Evolutionary conservation across 2,329 filamentous ascomycete species (phyloP).

Genomic region (Calonectria pauciramosa): DNA sequence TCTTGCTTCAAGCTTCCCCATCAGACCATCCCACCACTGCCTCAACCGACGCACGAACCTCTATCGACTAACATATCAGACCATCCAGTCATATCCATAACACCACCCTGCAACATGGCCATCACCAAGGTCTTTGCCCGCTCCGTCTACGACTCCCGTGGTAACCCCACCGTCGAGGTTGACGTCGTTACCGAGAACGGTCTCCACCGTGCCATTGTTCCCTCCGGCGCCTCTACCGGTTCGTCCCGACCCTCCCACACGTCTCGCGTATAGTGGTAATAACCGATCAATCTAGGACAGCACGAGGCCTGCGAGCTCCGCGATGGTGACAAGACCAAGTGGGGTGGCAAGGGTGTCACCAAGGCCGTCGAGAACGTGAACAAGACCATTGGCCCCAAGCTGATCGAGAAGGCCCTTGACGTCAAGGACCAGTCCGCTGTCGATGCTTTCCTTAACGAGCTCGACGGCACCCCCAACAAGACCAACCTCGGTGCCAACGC

Average conservation of each 20-base stretch:
- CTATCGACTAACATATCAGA: constrained; percentile 39
- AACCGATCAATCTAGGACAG: constrained; percentile 71
- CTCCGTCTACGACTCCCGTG: constrained; percentile 98
- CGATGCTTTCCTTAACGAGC: constrained; percentile 87
- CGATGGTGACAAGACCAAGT: constrained; percentile 89
- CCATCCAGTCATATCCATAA: constrained; percentile 35
- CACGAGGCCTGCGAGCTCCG: constrained; percentile 94
- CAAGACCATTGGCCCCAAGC: constrained; percentile 80
- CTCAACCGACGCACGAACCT: constrained; percentile 30
- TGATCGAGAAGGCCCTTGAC: constrained; percentile 87
- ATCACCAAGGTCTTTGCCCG: constrained; percentile 93
- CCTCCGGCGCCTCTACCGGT: constrained; percentile 96
- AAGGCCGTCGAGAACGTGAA: constrained; percentile 92
- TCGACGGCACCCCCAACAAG: constrained; percentile 90
- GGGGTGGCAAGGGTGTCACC: constrained; percentile 88
- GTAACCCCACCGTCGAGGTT: constrained; percentile 98
- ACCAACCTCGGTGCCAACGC: constrained; percentile 90
- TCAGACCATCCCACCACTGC: constrained; percentile 28
- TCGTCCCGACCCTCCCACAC: constrained; percentile 54
- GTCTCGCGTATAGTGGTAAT: constrained; percentile 42
- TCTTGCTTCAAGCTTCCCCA: constrained; percentile 21
- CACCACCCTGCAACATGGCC: constrained; percentile 75
- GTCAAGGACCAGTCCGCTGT: constrained; percentile 89
- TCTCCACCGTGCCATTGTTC: constrained; percentile 97
- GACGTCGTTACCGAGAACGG: constrained; percentile 97